phyloP scores from a whole-genome alignment of 2,329 filamentous ascomycete genomes.

The Aureobasidium mangrovei region DNA sequence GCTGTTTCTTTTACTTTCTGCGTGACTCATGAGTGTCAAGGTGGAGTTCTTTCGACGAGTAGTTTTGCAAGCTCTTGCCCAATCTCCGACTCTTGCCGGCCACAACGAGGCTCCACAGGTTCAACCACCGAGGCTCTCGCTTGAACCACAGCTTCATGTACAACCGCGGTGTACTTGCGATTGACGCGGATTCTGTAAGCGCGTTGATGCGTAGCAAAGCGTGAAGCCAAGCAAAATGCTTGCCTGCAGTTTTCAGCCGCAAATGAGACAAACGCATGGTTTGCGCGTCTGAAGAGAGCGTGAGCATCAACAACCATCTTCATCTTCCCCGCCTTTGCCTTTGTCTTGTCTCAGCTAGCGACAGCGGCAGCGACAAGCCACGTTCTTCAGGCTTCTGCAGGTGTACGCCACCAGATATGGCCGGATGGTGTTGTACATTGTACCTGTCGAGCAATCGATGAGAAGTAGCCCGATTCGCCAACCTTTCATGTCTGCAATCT shows the following conservation, averaged over 20 bases:
- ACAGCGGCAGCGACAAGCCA: background rate
- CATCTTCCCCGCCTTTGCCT: background rate
- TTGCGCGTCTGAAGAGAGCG: background rate
- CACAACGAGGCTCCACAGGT: background rate
- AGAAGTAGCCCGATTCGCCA: background rate
- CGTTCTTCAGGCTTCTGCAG: conserved; percentile 3
- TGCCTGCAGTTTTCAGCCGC: background rate
- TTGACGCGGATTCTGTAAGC: background rate
- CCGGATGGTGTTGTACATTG: background rate
- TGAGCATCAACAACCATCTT: background rate
- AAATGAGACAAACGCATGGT: background rate
- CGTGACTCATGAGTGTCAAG: conserved; percentile 9
- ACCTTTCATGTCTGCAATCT: background rate
- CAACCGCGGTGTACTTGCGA: background rate
- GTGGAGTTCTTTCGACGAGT: background rate
- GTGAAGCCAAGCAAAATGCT: conserved; percentile 1
- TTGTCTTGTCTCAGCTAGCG: background rate
- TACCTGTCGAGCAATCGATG: background rate
- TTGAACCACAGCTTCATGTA: conserved; percentile 1
- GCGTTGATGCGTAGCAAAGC: background rate
- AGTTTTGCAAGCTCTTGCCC: background rate
- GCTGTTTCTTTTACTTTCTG: conserved; percentile 8
- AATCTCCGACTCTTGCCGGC: conserved; percentile 3
- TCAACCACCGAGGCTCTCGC: background rate
- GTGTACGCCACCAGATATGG: conserved; percentile 8